Conservation (phyloP, 176 grass and related monocot genomes). For the Raddia guianensis region DNA sequence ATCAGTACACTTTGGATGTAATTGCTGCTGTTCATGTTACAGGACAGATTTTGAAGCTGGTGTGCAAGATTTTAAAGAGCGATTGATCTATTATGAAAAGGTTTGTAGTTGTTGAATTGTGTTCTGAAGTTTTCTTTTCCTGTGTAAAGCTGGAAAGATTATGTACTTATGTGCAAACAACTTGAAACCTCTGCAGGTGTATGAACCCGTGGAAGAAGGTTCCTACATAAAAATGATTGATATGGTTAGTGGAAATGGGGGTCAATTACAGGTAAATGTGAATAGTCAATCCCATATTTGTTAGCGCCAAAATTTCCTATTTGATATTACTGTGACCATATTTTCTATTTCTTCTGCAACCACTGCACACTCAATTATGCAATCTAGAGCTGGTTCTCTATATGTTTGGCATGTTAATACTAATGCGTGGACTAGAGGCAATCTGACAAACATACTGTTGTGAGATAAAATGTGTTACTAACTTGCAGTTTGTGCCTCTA, state of each 20-base stretch:
- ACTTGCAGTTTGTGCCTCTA: constrained; percentile 26
- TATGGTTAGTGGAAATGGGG: constrained; percentile 83
- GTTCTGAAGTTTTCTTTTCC: constrained; percentile 7
- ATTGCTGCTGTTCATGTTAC: constrained; percentile 36
- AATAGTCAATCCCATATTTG: constrained; percentile 10
- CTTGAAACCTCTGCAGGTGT: constrained; percentile 55
- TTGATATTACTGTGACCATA: constrained; percentile 10
- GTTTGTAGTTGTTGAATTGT: constrained; percentile 47
- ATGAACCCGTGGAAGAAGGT: constrained; percentile 92
- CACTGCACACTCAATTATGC: not conserved
- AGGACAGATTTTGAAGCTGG: constrained; percentile 97
- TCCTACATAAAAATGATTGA: constrained; percentile 99
- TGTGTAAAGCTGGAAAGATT: constrained; percentile 31
- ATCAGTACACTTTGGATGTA: constrained; percentile 17
- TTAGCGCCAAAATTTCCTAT: not conserved
- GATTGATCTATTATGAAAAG: constrained; percentile 94
- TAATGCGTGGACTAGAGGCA: constrained; percentile 24
- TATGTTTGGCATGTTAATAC: constrained; percentile 21
- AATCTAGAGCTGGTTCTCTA: constrained; percentile 4
- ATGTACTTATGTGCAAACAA: constrained; percentile 35
- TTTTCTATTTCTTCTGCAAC: constrained; percentile 23
- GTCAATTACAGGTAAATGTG: constrained; percentile 77
- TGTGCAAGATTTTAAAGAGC: constrained; percentile 87
- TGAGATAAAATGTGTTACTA: not conserved
- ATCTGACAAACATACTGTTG: constrained; percentile 11